Evolutionary conservation across 2,329 filamentous ascomycete genomes (phyloP).

Genomic region (Ceratocystis cubensis): DNA sequence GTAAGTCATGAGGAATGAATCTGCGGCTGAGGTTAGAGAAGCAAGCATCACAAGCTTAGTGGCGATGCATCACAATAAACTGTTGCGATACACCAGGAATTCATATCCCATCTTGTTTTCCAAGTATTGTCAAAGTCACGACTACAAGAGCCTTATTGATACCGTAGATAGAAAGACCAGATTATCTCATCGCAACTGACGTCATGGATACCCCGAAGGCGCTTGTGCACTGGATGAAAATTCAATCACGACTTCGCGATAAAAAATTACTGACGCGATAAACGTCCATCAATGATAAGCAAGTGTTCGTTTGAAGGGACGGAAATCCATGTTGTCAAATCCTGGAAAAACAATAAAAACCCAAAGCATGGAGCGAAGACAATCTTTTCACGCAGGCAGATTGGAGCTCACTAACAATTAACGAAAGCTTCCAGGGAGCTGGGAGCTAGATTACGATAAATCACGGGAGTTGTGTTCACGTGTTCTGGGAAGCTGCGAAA

Average conservation of each 20-base stretch:
- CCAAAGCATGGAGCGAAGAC: neutral
- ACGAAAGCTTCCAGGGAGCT: slow-evolving; percentile 22
- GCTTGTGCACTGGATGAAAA: neutral
- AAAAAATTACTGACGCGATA: slow-evolving; percentile 3
- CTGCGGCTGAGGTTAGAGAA: neutral
- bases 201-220: neutral
- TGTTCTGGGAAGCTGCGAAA: slow-evolving; percentile 32
- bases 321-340: neutral
- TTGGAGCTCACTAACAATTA: slow-evolving; percentile 11
- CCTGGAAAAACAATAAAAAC: neutral
- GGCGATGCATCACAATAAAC: neutral
- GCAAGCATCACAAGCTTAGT: neutral
- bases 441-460: slow-evolving; percentile 22
- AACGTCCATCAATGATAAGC: neutral
- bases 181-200: neutral
- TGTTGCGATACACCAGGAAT: neutral
- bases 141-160: neutral
- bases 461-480: slow-evolving; percentile 36
- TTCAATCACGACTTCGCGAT: slow-evolving; percentile 6
- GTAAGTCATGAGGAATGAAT: neutral
- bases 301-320: too few relatives aligned
- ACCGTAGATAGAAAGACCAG: neutral
- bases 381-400: neutral
- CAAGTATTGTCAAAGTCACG: neutral
- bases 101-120: neutral